Evolutionary conservation across 768 basidiomycete genomes (phyloP), one percentile per base, ranked within the genome.

Genomic region (Vararia minispora): DNA sequence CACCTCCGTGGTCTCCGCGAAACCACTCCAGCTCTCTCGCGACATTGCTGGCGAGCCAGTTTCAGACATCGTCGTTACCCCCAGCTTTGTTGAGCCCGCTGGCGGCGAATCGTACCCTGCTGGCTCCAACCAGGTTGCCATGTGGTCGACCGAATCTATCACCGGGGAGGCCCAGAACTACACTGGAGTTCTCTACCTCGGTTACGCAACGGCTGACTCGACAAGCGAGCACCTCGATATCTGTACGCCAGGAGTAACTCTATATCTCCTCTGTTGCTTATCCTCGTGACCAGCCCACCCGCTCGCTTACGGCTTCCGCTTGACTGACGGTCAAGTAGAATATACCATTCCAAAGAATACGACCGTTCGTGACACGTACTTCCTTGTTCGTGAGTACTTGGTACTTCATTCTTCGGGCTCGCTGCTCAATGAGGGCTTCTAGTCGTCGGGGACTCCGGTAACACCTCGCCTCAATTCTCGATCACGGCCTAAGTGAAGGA

Each of bases 371-470:
- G n/a, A n/a, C 12, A 42, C 17, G 1, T 44, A 44, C 17, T 3
- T 44, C 17, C 5, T 44, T 5, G 43, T 21, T 36, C 27, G 43
- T 44, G 36, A 43, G 43, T 44, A 25, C 8, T 9, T 7, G 22
- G 11, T 1, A n/a, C 6, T 5, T 13, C 16, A 24, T 23, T 36
- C 24, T 14, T 30, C 22, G 6, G 27, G 11, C 13, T 1, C 16
- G n/a, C n/a, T n/a, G n/a, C n/a, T n/a, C n/a, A n/a, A n/a, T n/a
- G n/a, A n/a, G n/a, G n/a, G n/a, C 30, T n/a, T 39, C 10, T 38
- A 71, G 69, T 71, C 22, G 54, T 71, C 30, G 69, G 69, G 28
- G 66, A 71, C 50, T 70, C 68, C 5, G 69, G 64, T 35, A 59
- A 68, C 54, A 45, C 35, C 12, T 56, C 52, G 5, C 42, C 43